Percentiles rank a stretch among this genome's conserved stretches.
These are phyloP conservation scores for Diplodia seriata DNA, from an alignment of 2,329 filamentous ascomycete genomes.

Conservation along the genomic window DNA sequence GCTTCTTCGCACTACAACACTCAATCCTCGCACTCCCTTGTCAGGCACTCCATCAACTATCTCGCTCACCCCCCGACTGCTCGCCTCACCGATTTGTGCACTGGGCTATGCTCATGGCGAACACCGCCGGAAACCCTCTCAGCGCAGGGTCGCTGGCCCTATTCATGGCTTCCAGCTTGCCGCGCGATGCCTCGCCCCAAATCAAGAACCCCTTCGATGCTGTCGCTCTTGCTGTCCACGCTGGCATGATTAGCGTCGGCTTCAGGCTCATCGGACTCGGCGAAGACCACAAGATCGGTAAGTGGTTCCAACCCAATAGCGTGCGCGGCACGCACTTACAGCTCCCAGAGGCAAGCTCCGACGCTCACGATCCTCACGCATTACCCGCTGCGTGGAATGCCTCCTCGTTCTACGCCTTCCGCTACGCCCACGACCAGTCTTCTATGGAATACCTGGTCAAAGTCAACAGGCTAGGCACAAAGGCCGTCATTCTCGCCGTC, in stretches of 20 bases:
- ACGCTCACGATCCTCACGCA: slow-evolving; percentile 62
- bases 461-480: slow-evolving; percentile 79
- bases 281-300: slow-evolving; percentile 78
- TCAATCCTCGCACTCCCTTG: background rate
- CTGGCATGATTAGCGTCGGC: slow-evolving; percentile 78
- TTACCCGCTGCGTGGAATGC: slow-evolving; percentile 84
- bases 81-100: background rate
- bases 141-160: slow-evolving; percentile 51
- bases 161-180: slow-evolving; percentile 54
- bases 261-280: slow-evolving; percentile 85
- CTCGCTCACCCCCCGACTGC: background rate
- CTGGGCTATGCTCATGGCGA: slow-evolving; percentile 22
- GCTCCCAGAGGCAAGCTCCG: slow-evolving; percentile 62
- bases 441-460: slow-evolving; percentile 84
- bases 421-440: slow-evolving; percentile 85
- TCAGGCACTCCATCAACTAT: background rate
- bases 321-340: slow-evolving; percentile 32
- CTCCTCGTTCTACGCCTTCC: slow-evolving; percentile 75
- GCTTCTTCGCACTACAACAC: background rate
- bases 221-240: slow-evolving; percentile 82
- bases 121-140: slow-evolving; percentile 45
- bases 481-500: slow-evolving; percentile 82
- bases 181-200: slow-evolving; percentile 47
- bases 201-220: slow-evolving; percentile 79
- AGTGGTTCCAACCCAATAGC: slow-evolving; percentile 29